A percentile compares a stretch with the other conserved stretches of the same genome.
phyloP scores from a whole-genome alignment of 1,284 basidiomycete genomes.

The Apiotrichum sp. region DNA sequence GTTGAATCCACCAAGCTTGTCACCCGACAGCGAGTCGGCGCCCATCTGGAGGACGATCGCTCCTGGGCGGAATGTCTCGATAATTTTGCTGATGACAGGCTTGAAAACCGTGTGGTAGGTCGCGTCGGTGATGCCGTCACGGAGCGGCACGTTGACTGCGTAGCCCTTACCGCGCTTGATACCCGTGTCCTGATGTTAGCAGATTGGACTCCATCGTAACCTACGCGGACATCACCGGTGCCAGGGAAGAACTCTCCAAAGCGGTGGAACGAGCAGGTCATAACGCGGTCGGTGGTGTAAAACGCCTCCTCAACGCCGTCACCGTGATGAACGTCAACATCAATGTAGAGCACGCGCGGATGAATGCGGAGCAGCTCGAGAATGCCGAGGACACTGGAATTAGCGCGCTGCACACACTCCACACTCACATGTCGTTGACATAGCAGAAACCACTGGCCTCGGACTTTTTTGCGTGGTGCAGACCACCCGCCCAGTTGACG shows the following conservation, averaged over 20 bases:
- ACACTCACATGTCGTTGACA: constrained; percentile 61
- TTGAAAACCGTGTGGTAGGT: constrained; percentile 74
- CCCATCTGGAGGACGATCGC: constrained; percentile 93
- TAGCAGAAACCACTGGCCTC: constrained; percentile 97
- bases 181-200: constrained; percentile 61
- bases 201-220: constrained; percentile 2
- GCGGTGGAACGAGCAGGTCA: constrained; percentile 94
- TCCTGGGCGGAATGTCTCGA: constrained; percentile 84
- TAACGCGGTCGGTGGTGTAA: constrained; percentile 93
- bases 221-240: constrained; percentile 66
- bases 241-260: constrained; percentile 98
- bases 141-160: constrained; percentile 85
- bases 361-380: constrained; percentile 71
- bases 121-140: constrained; percentile 84
- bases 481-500: constrained; percentile 95
- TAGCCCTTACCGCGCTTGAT: constrained; percentile 83
- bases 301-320: constrained; percentile 99
- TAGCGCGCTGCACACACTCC: background rate
- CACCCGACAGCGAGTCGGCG: constrained; percentile 88
- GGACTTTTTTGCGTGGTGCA: constrained; percentile 96
- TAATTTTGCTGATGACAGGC: constrained; percentile 78
- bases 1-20: constrained; percentile 96
- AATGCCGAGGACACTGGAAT: constrained; percentile 71
- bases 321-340: constrained; percentile 97
- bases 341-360: constrained; percentile 90